Evolutionary conservation across 1,284 basidiomycete species (phyloP).

Genomic region (Coniferiporia weirii): DNA sequence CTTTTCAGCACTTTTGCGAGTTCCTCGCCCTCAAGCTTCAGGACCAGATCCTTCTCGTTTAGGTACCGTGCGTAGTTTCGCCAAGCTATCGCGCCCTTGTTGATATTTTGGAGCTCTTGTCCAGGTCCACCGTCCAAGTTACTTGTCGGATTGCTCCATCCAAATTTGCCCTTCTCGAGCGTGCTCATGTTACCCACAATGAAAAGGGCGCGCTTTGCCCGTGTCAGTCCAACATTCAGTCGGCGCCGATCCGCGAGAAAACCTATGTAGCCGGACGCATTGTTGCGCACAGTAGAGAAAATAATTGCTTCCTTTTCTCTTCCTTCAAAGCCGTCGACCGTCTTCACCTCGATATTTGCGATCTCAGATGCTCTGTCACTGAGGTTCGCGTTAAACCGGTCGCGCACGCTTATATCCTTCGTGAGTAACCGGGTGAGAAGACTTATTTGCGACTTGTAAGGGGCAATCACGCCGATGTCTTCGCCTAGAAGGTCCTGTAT

Average conservation of each 20-base stretch:
- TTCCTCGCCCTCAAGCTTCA: slow-evolving; percentile 26
- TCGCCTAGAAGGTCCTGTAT: slow-evolving; percentile 54
- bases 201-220: slow-evolving; percentile 79
- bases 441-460: slow-evolving; percentile 79
- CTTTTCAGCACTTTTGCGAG: slow-evolving; percentile 6
- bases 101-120: slow-evolving; percentile 23
- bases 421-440: slow-evolving; percentile 62
- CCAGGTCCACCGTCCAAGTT: slow-evolving; percentile 9
- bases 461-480: slow-evolving; percentile 85
- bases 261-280: slow-evolving; percentile 68
- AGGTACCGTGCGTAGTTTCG: slow-evolving; percentile 53
- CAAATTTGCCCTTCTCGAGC: slow-evolving; percentile 44
- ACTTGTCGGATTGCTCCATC: slow-evolving; percentile 16
- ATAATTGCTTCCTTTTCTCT: slow-evolving; percentile 89
- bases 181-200: slow-evolving; percentile 77
- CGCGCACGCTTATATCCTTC: slow-evolving; percentile 41
- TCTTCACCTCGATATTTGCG: slow-evolving; percentile 71
- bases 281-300: slow-evolving; percentile 86
- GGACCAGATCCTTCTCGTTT: slow-evolving; percentile 44
- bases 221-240: slow-evolving; percentile 84
- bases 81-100: slow-evolving; percentile 55
- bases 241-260: slow-evolving; percentile 87
- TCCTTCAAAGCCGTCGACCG: slow-evolving; percentile 92
- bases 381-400: slow-evolving; percentile 52
- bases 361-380: slow-evolving; percentile 67